Evolutionary conservation across 1,284 basidiomycete genomes (phyloP), one percentile per base, ranked within the genome.

Genomic region (Naganishia sp.): DNA sequence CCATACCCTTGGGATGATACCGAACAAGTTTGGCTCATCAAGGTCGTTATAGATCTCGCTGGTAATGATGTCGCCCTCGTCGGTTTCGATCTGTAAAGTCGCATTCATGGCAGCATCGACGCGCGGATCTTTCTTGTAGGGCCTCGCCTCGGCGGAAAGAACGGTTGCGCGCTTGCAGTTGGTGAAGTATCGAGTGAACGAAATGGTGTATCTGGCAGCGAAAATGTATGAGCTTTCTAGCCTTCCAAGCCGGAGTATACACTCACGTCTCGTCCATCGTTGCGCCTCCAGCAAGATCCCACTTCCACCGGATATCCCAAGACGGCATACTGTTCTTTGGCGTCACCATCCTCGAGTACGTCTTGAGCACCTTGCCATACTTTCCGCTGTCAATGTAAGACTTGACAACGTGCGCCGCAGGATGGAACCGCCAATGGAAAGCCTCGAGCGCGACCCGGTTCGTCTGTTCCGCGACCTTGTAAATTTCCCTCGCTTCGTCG

Each of bases 401-500:
- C 63, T 70, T 69, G 56, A 70, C 67, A 56, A 72, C 72, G 60
- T 74, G 71, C 23, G 72, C 70, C n/a, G 74, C 73, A 6, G 74
- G 74, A 46, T 74, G 73, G 35, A 74, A 74, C 3, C 68, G 63
- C 65, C 71, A 74, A 55, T 74, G 73, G 43, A 73, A 72, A 5
- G 71, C 73, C 31, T 74, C 73, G 49, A 74, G 69, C 6, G 72
- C 69, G 23, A 74, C 28, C 56, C 69, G 64, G 45, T 67, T 67
- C 13, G 63, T 70, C 61, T 69, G 45, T 25, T 49, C 7, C 7
- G 64, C 64, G 25, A 66, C 55, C n/a, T 46, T 32, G 25, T 58
- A 66, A 49, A 66, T 66, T n/a, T 41, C 47, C 28, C 43, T 55
- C 10, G 57, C 64, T 66, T 66, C 64, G 18, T 58, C 53, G 41